Percentiles rank a stretch among this genome's conserved stretches.
phyloP scores from a whole-genome alignment of 192 early-diverging fungal species.

The Coemansia brasiliensis region DNA sequence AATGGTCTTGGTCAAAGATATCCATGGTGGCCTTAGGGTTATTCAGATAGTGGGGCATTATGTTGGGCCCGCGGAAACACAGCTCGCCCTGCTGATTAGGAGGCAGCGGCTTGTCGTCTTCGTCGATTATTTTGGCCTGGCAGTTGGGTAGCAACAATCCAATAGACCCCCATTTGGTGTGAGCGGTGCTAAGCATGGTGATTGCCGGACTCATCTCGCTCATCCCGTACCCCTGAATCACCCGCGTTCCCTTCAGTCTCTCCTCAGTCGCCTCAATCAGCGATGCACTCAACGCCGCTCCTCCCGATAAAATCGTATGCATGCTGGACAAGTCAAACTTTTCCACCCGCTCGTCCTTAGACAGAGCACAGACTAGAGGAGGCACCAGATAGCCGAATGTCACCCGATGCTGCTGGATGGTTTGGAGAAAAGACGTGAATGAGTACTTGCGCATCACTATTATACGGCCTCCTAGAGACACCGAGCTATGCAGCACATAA shows the following conservation, averaged over 20 bases:
- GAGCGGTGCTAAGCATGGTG: conserved; percentile 42
- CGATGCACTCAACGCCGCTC: conserved; percentile 74
- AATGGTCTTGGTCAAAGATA: conserved; percentile 74
- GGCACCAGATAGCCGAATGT: conserved; percentile 67
- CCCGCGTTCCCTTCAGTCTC: conserved; percentile 39
- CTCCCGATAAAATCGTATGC: conserved; percentile 67
- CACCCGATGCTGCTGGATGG: conserved; percentile 69
- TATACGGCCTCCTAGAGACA: conserved; percentile 45
- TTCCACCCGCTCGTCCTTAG: conserved; percentile 74
- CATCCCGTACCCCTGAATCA: conserved; percentile 71
- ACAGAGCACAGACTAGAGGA: conserved; percentile 67
- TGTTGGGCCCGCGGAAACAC: conserved; percentile 82
- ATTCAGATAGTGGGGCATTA: conserved; percentile 86
- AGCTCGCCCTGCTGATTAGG: conserved; percentile 72
- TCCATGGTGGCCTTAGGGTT: conserved; percentile 71
- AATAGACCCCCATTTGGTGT: conserved; percentile 56
- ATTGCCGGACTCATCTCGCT: conserved; percentile 58
- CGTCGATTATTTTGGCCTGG: conserved; percentile 74
- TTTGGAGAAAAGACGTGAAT: conserved; percentile 60
- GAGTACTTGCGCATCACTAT: conserved; percentile 78
- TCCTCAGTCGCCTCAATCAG: conserved; percentile 57
- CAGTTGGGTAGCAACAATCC: conserved; percentile 73
- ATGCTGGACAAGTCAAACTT: conserved; percentile 70
- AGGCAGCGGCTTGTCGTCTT: conserved; percentile 62
- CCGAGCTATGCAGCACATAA: conserved; percentile 52